Base-by-base conservation (phyloP, 192 early-diverging fungal genomes). In the Podila clonocystis region DNA sequence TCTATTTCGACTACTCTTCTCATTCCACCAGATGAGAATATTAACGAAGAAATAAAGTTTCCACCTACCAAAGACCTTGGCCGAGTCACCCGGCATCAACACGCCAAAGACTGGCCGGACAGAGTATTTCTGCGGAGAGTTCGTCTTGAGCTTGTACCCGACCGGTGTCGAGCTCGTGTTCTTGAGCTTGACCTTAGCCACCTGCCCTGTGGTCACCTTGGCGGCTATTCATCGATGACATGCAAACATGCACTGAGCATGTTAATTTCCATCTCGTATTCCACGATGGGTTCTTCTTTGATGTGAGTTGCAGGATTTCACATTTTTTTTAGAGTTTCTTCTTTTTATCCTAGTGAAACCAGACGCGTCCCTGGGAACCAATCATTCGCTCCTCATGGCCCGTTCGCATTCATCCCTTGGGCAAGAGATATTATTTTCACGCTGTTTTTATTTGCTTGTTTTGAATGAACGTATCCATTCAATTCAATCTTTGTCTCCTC, bases 61-160 rank as follows among this genome's bases (percentile, higher is more conserved):
- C 58, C 52, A 29, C 66, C 5, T 85, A 85, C 84, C 84, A 72
- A 70, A 79, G 31, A 82, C 68, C 65, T 82, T 77, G 58, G 82
- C 50, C 28, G 71, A 66, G 48, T 73, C 75, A 50, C 73, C 68
- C 12, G 79, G 67, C 24, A 57, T 63, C 48, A 85, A n/a, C 19
- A 73, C 67, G 5, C 80, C 84, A n/a, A 79, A 62, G 28, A 85
- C 84, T n/a, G 84, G 84, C 57, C 82, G 82, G 55, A 85, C 84
- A 13, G 74, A 82, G 45, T 85, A 85, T 41, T 82, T 76, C 41
- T 69, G 68, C 24, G 84, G 84, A 17, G 84, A 74, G 41, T 85
- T 85, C 29, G 84, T 85, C 72, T 85, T 85, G 61, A 85, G 74
- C 72, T 85, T 80, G 66, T 60, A 80, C 26, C 70, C 77, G 9